Conservation (phyloP, 78 protist genomes). For the Isochrysis galbana region DNA sequence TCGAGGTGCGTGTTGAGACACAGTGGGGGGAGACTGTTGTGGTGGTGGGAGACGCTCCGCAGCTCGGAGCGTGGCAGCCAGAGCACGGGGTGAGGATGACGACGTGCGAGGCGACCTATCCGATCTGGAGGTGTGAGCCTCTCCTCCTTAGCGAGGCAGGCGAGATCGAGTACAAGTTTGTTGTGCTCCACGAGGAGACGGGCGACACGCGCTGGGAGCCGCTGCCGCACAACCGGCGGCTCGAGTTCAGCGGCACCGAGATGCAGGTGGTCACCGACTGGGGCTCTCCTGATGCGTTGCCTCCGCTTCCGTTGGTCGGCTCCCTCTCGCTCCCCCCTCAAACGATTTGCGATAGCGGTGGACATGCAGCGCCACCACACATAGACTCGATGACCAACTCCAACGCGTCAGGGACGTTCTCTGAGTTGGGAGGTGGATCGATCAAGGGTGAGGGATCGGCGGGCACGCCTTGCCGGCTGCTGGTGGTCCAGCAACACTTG, state of each 20-base stretch:
- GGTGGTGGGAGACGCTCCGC: not conserved
- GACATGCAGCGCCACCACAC: not conserved
- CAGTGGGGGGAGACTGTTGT: not conserved
- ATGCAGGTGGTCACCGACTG: constrained; percentile 3
- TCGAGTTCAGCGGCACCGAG: not conserved
- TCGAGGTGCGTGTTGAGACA: not conserved
- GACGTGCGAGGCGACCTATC: not conserved
- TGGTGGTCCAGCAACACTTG: constrained; percentile 9
- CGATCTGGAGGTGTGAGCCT: constrained; percentile 4
- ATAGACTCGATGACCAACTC: not conserved
- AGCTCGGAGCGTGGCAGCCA: not conserved
- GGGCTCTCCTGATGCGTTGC: not conserved
- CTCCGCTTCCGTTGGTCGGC: not conserved
- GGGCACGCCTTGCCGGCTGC: not conserved
- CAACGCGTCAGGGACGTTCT: no score
- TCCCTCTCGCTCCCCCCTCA: not conserved
- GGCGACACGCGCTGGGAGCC: not conserved
- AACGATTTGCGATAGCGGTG: no score
- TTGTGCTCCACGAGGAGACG: not conserved
- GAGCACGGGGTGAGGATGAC: not conserved
- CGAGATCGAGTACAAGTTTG: constrained; percentile 23
- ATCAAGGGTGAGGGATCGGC: not conserved
- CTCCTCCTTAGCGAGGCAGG: not conserved
- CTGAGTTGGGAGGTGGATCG: no score
- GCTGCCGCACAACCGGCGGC: not conserved